Evolutionary conservation across 106 monocot genomes (phyloP).

Genomic region (Xerophyta viscosa): DNA sequence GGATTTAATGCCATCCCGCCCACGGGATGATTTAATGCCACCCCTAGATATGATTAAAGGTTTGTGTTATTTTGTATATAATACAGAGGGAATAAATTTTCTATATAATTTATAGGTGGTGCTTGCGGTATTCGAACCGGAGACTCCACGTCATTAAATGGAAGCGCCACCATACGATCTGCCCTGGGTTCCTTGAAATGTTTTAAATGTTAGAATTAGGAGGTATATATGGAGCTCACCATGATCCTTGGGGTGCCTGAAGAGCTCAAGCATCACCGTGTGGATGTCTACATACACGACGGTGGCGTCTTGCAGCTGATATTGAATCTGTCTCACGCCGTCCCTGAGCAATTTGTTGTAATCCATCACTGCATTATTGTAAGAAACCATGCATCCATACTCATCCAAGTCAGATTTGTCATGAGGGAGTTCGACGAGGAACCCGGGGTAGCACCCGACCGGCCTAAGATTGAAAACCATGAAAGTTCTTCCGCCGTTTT

Average conservation of each 20-base stretch:
- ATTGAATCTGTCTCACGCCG: conserved; percentile 14
- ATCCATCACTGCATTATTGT: conserved; percentile 48
- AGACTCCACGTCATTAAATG: no score
- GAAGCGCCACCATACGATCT: no score
- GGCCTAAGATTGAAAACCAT: conserved; percentile 80
- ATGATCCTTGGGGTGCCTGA: conserved; percentile 28
- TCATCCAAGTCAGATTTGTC: conserved; percentile 30
- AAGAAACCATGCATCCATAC: conserved; percentile 61
- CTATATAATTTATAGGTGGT: no score
- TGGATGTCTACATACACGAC: conserved; percentile 59
- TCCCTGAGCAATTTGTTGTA: conserved; percentile 51
- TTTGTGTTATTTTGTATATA: no score
- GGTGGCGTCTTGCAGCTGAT: conserved; percentile 19
- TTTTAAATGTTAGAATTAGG: no score
- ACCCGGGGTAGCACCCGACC: conserved; percentile 72
- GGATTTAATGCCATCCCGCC: no score
- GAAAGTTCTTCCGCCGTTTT: conserved; percentile 57
- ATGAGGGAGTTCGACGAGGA: conserved; percentile 39
- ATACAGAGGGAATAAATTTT: no score
- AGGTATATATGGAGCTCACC: conserved; percentile 14
- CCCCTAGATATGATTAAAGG: no score
- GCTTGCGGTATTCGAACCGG: no score
- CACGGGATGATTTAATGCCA: no score
- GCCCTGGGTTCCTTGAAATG: no score
- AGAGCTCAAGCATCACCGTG: conserved; percentile 58